phyloP scores from a whole-genome alignment of 495 filamentous ascomycete species.

The Lindgomyces ingoldianus region DNA sequence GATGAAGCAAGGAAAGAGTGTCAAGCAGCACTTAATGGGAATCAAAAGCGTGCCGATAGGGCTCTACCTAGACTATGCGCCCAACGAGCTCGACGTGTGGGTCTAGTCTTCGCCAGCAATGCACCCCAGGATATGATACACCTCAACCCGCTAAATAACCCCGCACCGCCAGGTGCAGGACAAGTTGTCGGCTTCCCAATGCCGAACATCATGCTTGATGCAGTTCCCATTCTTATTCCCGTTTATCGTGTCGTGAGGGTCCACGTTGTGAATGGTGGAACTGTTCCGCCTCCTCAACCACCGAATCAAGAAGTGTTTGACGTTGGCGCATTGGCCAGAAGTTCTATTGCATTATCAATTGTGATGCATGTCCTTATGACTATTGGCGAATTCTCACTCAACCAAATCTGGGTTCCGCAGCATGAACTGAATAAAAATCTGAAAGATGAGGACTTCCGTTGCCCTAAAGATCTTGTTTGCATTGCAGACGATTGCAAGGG shows the following conservation, averaged over 20 bases:
- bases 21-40: no score
- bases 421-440: not conserved
- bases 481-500: constrained; percentile 3
- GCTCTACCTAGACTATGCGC: no score
- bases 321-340: not conserved
- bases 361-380: not conserved
- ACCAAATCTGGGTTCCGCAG: not conserved
- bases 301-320: not conserved
- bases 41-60: no score
- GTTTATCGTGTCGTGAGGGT: not conserved
- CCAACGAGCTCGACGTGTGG: no score
- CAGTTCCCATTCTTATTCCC: not conserved
- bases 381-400: not conserved
- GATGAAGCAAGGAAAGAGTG: not conserved
- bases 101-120: no score
- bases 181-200: not conserved
- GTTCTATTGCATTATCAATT: not conserved
- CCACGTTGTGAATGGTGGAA: not conserved
- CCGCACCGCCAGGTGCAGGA: not conserved
- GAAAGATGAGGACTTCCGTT: not conserved
- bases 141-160: not conserved
- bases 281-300: not conserved
- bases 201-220: not conserved
- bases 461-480: constrained; percentile 6
- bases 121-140: not conserved